Conservation (phyloP, 2,329 filamentous ascomycete genomes). For the Fusarium sp. region DNA sequence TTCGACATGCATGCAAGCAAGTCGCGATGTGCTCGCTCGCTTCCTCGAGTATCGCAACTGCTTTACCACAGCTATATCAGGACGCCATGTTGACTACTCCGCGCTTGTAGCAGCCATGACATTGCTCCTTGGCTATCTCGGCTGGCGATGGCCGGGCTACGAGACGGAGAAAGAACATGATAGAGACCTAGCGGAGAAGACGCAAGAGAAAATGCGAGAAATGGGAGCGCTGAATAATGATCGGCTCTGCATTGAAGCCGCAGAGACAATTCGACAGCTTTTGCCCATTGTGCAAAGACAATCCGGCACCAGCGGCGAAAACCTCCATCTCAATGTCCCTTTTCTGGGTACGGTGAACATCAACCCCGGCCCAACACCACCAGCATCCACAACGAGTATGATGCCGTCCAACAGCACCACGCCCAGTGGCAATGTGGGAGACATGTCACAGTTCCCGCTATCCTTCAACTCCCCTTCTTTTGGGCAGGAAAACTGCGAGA, state of each 20-base stretch:
- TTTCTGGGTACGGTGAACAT: slow-evolving; percentile 64
- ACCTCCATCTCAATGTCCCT: slow-evolving; percentile 59
- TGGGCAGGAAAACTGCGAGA: slow-evolving; percentile 12
- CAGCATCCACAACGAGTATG: slow-evolving; percentile 22
- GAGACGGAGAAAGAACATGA: slow-evolving; percentile 50
- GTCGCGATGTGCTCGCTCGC: slow-evolving; percentile 63
- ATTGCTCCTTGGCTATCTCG: slow-evolving; percentile 64
- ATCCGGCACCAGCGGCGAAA: slow-evolving; percentile 21
- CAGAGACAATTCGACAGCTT: slow-evolving; percentile 59
- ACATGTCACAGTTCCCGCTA: slow-evolving; percentile 22
- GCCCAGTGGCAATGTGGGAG: slow-evolving; percentile 17
- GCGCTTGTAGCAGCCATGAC: slow-evolving; percentile 65
- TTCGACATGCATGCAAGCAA: slow-evolving; percentile 61
- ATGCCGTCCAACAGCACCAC: slow-evolving; percentile 32
- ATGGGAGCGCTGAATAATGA: slow-evolving; percentile 57
- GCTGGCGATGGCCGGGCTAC: slow-evolving; percentile 50
- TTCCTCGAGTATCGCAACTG: slow-evolving; percentile 61
- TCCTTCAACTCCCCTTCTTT: slow-evolving; percentile 25
- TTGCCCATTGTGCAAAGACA: slow-evolving; percentile 57
- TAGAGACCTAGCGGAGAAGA: slow-evolving; percentile 54
- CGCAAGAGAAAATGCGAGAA: slow-evolving; percentile 55
- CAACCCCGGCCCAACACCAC: slow-evolving; percentile 43
- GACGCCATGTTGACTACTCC: slow-evolving; percentile 65
- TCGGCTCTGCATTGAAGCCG: slow-evolving; percentile 58
- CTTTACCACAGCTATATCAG: slow-evolving; percentile 40